Base-by-base conservation (phyloP, 306 rosid genomes). In the Bauhinia variegata region DNA sequence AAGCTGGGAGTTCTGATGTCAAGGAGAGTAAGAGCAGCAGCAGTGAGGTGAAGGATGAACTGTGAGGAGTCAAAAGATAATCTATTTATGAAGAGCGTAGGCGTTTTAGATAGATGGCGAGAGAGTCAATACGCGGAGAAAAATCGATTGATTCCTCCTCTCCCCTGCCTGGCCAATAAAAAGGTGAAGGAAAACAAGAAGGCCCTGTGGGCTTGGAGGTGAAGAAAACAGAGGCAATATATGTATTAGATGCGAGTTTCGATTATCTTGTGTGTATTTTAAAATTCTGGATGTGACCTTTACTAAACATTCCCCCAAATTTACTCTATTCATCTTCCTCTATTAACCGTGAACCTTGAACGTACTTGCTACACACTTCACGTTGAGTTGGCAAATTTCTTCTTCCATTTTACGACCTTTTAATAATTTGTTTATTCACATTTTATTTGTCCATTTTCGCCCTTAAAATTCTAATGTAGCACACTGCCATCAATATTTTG, bases 31-130 rank as follows among this genome's bases (percentile, higher is more conserved):
- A 60, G 54, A 80, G 80, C 62, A 76, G 84, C 80, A 48, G 72
- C 14, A 59, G 53, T 5, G 83, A 83, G 54, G 68, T 79, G 65
- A 95, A 86, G 81, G 99, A 95, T 79, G 99, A 95, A 71, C 55
- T 95, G 58, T 95, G 83, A 91, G 73, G 65, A 33, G 31, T 60
- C 5, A 54, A 50, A 54, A 52, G 38, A 15, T 54, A 15, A 56
- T 60, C 53, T 63, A 60, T 60, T 65, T 75, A 67, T 52, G 37
- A 49, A 37, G 79, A n/a, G 44, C 28, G 60, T 65, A 43, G 60
- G 72, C 54, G 2, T 23, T 47, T 54, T 55, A 37, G 67, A 67
- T 30, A 60, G 73, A 74, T 37, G 71, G 50, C 31, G 63, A 44
- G 60, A 60, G 58, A n/a, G n/a, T n/a, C n/a, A 68, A 31, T 52